A percentile compares a stretch with the other conserved stretches of the same genome.
phyloP scores from a whole-genome alignment of 1,139 yeast species.

The Diutina neorugosa region DNA sequence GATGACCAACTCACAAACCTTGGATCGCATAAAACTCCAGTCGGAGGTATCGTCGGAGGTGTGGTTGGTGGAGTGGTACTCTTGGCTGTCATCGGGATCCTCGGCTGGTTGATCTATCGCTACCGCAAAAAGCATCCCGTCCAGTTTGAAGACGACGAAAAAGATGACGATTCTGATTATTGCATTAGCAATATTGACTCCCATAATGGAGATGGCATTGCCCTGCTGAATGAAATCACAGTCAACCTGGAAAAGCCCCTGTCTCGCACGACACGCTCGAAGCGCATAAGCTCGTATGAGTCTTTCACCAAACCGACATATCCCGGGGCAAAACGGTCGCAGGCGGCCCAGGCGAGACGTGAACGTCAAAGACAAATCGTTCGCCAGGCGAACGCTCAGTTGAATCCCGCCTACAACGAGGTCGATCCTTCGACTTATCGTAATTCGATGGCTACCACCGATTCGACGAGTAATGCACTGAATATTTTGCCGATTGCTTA shows the following conservation, averaged over 20 bases:
- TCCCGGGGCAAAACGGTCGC: slow-evolving; percentile 13
- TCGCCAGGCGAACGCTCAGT: not conserved
- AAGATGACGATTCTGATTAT: not conserved
- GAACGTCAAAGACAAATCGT: slow-evolving; percentile 7
- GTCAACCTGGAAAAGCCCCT: not conserved
- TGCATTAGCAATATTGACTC: slow-evolving; percentile 2
- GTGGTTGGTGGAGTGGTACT: slow-evolving; percentile 16
- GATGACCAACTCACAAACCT: slow-evolving; percentile 11
- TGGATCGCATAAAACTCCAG: slow-evolving; percentile 37
- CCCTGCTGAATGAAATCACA: not conserved
- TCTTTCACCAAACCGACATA: slow-evolving; percentile 19
- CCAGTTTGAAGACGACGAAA: not conserved
- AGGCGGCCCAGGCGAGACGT: slow-evolving; percentile 5
- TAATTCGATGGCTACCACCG: slow-evolving; percentile 45
- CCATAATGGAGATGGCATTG: slow-evolving; percentile 2
- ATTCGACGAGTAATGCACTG: slow-evolving; percentile 62
- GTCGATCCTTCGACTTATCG: slow-evolving; percentile 18
- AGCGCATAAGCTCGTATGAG: slow-evolving; percentile 32
- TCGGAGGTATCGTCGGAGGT: slow-evolving; percentile 55
- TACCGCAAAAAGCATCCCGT: slow-evolving; percentile 12
- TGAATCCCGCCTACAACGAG: slow-evolving; percentile 1
- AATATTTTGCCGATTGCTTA: slow-evolving; percentile 89
- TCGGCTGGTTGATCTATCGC: slow-evolving; percentile 18
- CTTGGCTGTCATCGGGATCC: slow-evolving; percentile 20
- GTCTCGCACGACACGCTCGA: slow-evolving; percentile 6